A percentile compares a stretch with the other conserved stretches of the same genome.
phyloP scores from a whole-genome alignment of 331 rosid genomes.

The Acacia pycnantha region DNA sequence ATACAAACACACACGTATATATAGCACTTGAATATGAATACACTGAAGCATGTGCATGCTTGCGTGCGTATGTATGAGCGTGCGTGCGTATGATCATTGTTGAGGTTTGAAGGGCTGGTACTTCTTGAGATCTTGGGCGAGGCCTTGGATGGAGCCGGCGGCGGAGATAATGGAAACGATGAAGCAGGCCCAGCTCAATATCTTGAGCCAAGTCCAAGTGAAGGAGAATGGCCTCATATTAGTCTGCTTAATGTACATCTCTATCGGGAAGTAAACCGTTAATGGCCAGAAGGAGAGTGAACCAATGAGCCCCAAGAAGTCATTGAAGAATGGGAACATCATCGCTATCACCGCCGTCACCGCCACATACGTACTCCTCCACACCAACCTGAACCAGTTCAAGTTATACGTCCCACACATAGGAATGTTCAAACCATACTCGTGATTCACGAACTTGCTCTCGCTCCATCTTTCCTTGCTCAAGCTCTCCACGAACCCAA shows the following conservation, averaged over 20 bases:
- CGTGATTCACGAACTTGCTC: constrained; percentile 59
- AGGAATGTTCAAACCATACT: constrained; percentile 59
- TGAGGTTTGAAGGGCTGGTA: constrained; percentile 68
- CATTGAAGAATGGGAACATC: constrained; percentile 96
- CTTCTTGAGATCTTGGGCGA: constrained; percentile 64
- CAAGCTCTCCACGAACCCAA: constrained; percentile 60
- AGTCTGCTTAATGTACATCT: constrained; percentile 86
- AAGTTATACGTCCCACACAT: constrained; percentile 43
- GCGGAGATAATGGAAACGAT: constrained; percentile 75
- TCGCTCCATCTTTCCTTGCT: constrained; percentile 60
- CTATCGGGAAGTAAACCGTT: constrained; percentile 87
- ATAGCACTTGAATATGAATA: not conserved
- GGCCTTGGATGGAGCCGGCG: constrained; percentile 85
- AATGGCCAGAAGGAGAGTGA: constrained; percentile 89
- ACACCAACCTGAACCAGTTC: constrained; percentile 72
- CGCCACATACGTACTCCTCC: constrained; percentile 82
- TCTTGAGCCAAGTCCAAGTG: constrained; percentile 93
- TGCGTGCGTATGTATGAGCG: not conserved
- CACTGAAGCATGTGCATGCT: not conserved
- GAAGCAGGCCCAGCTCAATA: constrained; percentile 77
- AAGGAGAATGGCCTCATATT: constrained; percentile 59
- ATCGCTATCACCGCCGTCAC: constrained; percentile 74
- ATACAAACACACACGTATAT: not conserved
- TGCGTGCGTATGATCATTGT: constrained; percentile 27
- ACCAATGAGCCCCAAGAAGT: constrained; percentile 83